phyloP scores from a whole-genome alignment of 441 rosid genomes.

The Populus trichocarpa region DNA sequence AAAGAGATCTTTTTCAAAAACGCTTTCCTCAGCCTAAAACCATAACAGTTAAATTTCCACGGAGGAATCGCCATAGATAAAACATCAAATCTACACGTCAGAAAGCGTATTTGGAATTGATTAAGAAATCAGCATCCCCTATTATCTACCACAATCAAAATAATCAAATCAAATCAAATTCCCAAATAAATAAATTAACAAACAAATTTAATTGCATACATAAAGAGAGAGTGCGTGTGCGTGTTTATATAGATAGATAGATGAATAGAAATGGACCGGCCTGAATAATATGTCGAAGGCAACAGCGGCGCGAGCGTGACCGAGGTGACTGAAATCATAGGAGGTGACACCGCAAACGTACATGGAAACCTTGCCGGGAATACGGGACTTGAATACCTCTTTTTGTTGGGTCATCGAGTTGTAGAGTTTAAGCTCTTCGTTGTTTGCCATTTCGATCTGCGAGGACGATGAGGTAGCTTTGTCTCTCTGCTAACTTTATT shows the following conservation, averaged over 20 bases:
- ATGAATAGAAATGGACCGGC: slow-evolving; percentile 17
- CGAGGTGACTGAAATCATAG: slow-evolving; percentile 90
- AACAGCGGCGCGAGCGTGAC: slow-evolving; percentile 93
- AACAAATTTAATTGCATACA: not conserved
- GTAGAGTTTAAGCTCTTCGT: slow-evolving; percentile 49
- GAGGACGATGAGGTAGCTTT: not conserved
- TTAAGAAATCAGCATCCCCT: not conserved
- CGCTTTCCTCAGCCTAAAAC: not conserved
- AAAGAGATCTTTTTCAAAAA: not conserved
- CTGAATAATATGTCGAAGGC: slow-evolving; percentile 81
- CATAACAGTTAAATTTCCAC: not conserved
- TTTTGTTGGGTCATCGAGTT: slow-evolving; percentile 64
- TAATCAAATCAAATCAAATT: not conserved
- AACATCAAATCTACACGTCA: not conserved
- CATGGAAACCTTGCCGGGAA: slow-evolving; percentile 69
- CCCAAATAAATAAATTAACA: not conserved
- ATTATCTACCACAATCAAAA: not conserved
- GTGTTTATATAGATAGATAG: not conserved
- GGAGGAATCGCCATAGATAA: not conserved
- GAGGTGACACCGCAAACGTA: slow-evolving; percentile 95
- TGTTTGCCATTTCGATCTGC: slow-evolving; percentile 27
- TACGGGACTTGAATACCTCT: slow-evolving; percentile 53
- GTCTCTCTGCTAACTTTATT: not conserved
- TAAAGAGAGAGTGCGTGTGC: not conserved
- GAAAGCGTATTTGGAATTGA: not conserved